Evolutionary conservation across 176 grass and related monocot species (phyloP), one percentile per base, ranked within the genome.

Genomic region (Luzula sylvatica): DNA sequence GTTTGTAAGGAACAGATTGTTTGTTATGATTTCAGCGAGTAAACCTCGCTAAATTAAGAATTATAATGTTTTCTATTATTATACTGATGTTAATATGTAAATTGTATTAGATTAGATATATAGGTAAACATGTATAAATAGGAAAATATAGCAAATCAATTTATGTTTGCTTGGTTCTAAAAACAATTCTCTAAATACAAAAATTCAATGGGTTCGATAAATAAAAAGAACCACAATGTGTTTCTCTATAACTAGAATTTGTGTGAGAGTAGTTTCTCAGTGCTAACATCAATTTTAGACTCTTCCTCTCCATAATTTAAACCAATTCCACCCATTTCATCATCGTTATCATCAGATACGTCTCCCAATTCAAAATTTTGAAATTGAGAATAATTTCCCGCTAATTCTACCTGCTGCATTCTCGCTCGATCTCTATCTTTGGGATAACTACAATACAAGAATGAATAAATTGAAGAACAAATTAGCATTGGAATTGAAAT

Each of bases 21-120:
- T 84, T 78, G 78, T 82, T 60, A 88, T 95, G 80, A 74, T 95
- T 43, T 88, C 83, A 43, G 83, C 76, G 19, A 88, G 69, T 57
- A 95, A 95, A 82, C 42, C 70, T 17, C 54, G 28, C 13, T 56
- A 56, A 48, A 35, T 35, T 2, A 35, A 1, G 51, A 30, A 24
- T 21, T 9, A 39, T 8, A 23, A n/a, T 25, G 5, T 53, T n/a
- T n/a, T n/a, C 49, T 20, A 53, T 11, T 16, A 7, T 35, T 35
- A 7, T 53, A 53, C 12, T 15, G 3, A 53, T 53, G 19, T 53
- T 4, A 53, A 35, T 35, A 35, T 35, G 30, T 35, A 35, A 35
- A 35, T 35, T 35, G 30, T 2, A 48, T 48, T 48, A 53, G 3
- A 53, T 11, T 53, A 53, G 2, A 52, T 52, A 35, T n/a, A n/a